These are phyloP conservation scores for Fusarium longipes DNA, from an alignment of 2,329 filamentous ascomycete species.

Conservation along the genomic window DNA sequence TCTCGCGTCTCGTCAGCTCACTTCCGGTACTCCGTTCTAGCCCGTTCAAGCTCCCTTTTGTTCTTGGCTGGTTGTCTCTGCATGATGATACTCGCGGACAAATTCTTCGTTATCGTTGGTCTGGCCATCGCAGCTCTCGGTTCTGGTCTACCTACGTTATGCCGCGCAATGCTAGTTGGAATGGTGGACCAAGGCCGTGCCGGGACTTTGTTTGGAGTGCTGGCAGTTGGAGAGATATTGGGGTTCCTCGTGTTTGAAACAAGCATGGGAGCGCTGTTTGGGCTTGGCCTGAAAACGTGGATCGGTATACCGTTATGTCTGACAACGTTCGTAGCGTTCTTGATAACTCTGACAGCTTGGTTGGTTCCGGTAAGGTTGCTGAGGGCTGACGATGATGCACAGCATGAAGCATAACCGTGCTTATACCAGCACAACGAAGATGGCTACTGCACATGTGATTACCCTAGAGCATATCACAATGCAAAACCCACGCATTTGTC, in stretches of 20 bases:
- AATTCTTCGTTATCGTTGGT: slow-evolving; percentile 39
- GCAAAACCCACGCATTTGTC: background rate
- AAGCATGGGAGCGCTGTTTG: slow-evolving; percentile 42
- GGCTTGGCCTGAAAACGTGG: slow-evolving; percentile 42
- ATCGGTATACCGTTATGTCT: slow-evolving; percentile 42
- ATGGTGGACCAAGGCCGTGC: slow-evolving; percentile 21
- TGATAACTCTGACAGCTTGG: slow-evolving; percentile 35
- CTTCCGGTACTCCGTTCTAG: slow-evolving; percentile 31
- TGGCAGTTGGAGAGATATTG: slow-evolving; percentile 44
- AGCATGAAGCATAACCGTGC: background rate
- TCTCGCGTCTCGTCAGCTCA: slow-evolving; percentile 2
- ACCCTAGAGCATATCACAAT: slow-evolving; percentile 10
- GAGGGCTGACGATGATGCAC: background rate
- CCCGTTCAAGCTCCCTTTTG: slow-evolving; percentile 35
- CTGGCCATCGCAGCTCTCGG: slow-evolving; percentile 39
- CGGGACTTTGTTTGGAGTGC: slow-evolving; percentile 42
- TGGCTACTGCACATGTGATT: background rate
- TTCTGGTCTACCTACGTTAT: slow-evolving; percentile 43
- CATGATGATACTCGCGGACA: slow-evolving; percentile 37
- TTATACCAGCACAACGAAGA: background rate
- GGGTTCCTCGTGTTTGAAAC: slow-evolving; percentile 38
- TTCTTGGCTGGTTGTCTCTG: slow-evolving; percentile 42
- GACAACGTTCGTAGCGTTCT: slow-evolving; percentile 20
- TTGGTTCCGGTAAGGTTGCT: slow-evolving; percentile 7
- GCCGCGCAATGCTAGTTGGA: slow-evolving; percentile 43